Percentiles rank a stretch among this genome's conserved stretches.
Conservation (phyloP, 2,329 filamentous ascomycete genomes). For the Penicillium sp. region DNA sequence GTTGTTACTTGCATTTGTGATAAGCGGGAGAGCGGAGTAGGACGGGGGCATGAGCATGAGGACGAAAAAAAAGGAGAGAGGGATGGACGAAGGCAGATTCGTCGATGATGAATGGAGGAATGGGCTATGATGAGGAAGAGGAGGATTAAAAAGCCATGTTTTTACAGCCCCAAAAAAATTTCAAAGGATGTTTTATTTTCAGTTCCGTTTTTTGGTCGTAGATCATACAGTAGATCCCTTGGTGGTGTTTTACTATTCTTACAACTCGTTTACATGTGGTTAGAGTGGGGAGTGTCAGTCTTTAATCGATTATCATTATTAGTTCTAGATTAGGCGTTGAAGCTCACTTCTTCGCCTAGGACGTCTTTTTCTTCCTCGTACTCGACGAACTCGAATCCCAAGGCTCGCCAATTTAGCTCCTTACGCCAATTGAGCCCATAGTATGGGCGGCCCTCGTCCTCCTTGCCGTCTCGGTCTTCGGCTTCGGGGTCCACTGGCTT, state of each 20-base stretch:
- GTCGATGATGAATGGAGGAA: not conserved
- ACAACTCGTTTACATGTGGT: not conserved
- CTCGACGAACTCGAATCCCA: conserved; percentile 52
- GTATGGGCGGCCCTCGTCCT: conserved; percentile 26
- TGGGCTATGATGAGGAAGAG: conserved; percentile 13
- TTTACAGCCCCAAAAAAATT: conserved; percentile 28
- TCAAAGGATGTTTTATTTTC: conserved; percentile 25
- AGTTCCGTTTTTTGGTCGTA: not conserved
- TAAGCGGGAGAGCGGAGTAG: not conserved
- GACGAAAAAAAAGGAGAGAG: conserved; percentile 7
- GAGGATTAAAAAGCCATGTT: conserved; percentile 26
- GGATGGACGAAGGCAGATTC: not conserved
- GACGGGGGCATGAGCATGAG: not conserved
- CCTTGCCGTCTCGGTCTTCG: conserved; percentile 10
- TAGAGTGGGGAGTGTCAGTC: too few species aligned
- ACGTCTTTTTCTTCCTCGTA: not conserved
- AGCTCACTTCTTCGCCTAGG: too few species aligned
- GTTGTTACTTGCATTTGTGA: not conserved
- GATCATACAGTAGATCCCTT: too few species aligned
- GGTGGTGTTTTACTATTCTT: not conserved
- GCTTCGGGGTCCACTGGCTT: not conserved
- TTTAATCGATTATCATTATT: too few species aligned
- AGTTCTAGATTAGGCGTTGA: too few species aligned
- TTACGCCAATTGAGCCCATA: conserved; percentile 69
- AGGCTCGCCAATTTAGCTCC: conserved; percentile 55